Evolutionary conservation across 768 basidiomycete species (phyloP).

Genomic region (Tulasnella sp.): DNA sequence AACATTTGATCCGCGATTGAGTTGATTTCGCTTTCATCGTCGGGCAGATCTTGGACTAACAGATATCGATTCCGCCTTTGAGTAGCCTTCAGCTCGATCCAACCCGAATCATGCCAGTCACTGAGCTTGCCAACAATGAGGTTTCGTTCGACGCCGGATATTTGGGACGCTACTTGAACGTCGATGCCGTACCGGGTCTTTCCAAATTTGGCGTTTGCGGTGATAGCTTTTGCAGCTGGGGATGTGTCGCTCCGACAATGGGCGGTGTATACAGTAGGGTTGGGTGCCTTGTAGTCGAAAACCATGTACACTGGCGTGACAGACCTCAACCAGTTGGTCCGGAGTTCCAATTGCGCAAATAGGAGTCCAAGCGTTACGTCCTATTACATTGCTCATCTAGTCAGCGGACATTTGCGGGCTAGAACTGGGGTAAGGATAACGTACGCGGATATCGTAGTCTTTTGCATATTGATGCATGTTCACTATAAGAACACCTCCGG

Average conservation of each 20-base stretch:
- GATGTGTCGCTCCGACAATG: conserved; percentile 32
- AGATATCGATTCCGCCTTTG: conserved; percentile 38
- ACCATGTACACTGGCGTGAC: conserved; percentile 41
- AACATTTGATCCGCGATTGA: conserved; percentile 32
- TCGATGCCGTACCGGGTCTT: conserved; percentile 32
- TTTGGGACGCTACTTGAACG: conserved; percentile 29
- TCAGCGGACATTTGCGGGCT: neutral
- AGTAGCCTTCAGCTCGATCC: conserved; percentile 31
- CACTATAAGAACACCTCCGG: conserved; percentile 21
- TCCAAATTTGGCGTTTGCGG: conserved; percentile 31
- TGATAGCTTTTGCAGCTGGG: conserved; percentile 32
- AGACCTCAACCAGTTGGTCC: conserved; percentile 38
- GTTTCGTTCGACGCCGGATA: conserved; percentile 29
- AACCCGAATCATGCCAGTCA: conserved; percentile 37
- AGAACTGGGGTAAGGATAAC: conserved; percentile 10
- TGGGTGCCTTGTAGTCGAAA: conserved; percentile 35
- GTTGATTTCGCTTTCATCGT: conserved; percentile 30
- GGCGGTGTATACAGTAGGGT: neutral
- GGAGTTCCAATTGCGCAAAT: conserved; percentile 44
- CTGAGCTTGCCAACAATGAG: conserved; percentile 34
- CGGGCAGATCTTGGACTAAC: conserved; percentile 35
- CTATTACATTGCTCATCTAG: conserved; percentile 25
- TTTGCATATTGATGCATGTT: conserved; percentile 19
- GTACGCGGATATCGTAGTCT: conserved; percentile 36
- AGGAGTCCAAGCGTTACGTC: conserved; percentile 38